A percentile compares a stretch with the other conserved stretches of the same genome.
phyloP scores from a whole-genome alignment of 2,329 filamentous ascomycete species.

The Cytospora paraplurivora region DNA sequence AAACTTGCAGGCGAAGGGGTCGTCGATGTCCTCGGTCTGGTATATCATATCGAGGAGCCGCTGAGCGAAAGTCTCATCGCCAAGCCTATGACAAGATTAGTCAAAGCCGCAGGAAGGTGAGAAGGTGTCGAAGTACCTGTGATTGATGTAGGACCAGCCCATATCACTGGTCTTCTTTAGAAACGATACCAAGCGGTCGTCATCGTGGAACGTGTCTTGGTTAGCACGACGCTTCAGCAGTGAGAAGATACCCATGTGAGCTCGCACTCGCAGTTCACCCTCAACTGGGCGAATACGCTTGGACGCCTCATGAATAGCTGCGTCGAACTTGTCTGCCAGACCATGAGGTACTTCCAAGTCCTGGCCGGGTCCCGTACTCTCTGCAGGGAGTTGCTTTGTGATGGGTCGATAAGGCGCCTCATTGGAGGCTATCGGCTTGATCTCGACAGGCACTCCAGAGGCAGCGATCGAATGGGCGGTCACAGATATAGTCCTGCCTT shows the following conservation, averaged over 20 bases:
- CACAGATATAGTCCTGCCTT: slow-evolving; percentile 1
- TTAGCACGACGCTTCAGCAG: slow-evolving; percentile 3
- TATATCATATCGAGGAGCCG: slow-evolving; percentile 21
- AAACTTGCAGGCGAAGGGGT: background rate
- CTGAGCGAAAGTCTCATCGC: slow-evolving; percentile 7
- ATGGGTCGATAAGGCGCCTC: slow-evolving; percentile 5
- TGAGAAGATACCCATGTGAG: slow-evolving; percentile 20
- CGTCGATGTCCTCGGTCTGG: slow-evolving; percentile 11
- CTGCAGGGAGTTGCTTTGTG: background rate
- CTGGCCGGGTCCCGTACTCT: background rate
- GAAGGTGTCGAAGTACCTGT: background rate
- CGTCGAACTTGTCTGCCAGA: background rate
- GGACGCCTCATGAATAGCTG: slow-evolving; percentile 14
- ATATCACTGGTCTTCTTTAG: slow-evolving; percentile 11
- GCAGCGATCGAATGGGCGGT: slow-evolving; percentile 4
- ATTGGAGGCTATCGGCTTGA: slow-evolving; percentile 1
- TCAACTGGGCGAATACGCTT: slow-evolving; percentile 18
- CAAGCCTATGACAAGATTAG: slow-evolving; percentile 9
- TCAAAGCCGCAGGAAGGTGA: too few relatives aligned
- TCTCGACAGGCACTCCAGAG: slow-evolving; percentile 3
- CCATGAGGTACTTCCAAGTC: background rate
- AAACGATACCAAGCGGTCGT: slow-evolving; percentile 9
- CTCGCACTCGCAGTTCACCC: slow-evolving; percentile 20
- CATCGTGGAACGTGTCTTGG: slow-evolving; percentile 6
- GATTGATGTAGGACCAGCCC: slow-evolving; percentile 14